Evolutionary conservation across 768 basidiomycete species (phyloP), one percentile per base, ranked within the genome.

Genomic region (Tylopilus balloui): DNA sequence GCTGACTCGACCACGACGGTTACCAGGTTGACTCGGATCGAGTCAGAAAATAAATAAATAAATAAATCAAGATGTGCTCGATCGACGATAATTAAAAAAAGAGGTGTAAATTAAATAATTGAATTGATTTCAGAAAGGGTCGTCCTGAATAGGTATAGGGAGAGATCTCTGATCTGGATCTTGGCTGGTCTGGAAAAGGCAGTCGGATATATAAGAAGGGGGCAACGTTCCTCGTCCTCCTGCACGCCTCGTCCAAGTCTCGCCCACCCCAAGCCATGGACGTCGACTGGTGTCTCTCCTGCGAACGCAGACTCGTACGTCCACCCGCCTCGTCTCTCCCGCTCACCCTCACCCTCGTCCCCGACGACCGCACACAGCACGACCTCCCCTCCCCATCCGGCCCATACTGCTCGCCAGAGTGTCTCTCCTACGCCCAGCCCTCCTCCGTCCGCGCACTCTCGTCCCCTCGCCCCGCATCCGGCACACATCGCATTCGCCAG

Each of bases 211-310:
- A 67, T 67, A 67, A 67, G 53, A 53, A 55, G 53, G 34, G 52
- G 44, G 24, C 46, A 28, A 43, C 34, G 11, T 37, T 35, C 21
- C 17, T 43, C n/a, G n/a, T n/a, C 49, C 40, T 44, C 39, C 47
- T 59, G 45, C 43, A 52, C 63, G 46, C 53, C 54, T 50, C 21
- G 29, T 47, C 29, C 38, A 34, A 44, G 37, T 34, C 27, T n/a
- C n/a, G 24, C 24, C 45, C 20, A 28, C 15, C 21, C 17, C 36
- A 23, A 8, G 19, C 68, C 58, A 80, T 84, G 76, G 84, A 85
- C 67, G 75, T 77, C 55, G 78, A 85, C 71, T 85, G 82, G 81
- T 88, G 86, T 64, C 71, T 87, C 56, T 71, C 73, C 47, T 88
- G 86, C 72, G 73, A 75, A 55, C 73, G 76, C 54, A 77, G 74